Conservation (phyloP, 2,329 filamentous ascomycete species). For the Cercospora berteroae region DNA sequence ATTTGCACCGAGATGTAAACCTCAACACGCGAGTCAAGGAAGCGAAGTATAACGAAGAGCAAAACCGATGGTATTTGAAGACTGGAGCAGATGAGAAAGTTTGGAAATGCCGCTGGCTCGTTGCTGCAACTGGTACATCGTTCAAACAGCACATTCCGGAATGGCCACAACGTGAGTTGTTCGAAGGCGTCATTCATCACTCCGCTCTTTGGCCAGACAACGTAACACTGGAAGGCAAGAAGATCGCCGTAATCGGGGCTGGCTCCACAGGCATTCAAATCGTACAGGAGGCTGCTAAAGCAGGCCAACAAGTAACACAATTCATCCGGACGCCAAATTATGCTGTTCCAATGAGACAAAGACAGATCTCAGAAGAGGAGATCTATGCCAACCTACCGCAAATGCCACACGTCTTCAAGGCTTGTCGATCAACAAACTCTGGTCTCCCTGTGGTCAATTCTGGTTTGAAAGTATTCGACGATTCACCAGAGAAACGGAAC, state of each 20-base stretch:
- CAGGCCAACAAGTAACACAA: slow-evolving; percentile 48
- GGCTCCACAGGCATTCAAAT: slow-evolving; percentile 41
- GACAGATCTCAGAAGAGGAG: slow-evolving; percentile 49
- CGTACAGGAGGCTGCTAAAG: slow-evolving; percentile 33
- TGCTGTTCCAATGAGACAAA: slow-evolving; percentile 59
- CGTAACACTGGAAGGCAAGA: slow-evolving; percentile 34
- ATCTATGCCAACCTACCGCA: slow-evolving; percentile 17
- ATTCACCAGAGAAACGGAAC: slow-evolving; percentile 35
- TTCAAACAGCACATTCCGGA: slow-evolving; percentile 42
- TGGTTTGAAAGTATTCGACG: slow-evolving; percentile 52
- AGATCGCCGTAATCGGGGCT: slow-evolving; percentile 41
- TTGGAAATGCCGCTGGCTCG: slow-evolving; percentile 39
- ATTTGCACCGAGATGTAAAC: slow-evolving; percentile 56
- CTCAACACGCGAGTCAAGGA: slow-evolving; percentile 57
- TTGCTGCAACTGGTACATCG: slow-evolving; percentile 42
- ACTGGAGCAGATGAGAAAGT: slow-evolving; percentile 10
- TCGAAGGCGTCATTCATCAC: slow-evolving; percentile 43
- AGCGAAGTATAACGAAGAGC: slow-evolving; percentile 47
- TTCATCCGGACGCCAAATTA: slow-evolving; percentile 67
- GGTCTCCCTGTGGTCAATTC: slow-evolving; percentile 56
- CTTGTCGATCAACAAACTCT: slow-evolving; percentile 11
- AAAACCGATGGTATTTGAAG: slow-evolving; percentile 9
- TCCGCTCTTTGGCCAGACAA: slow-evolving; percentile 43
- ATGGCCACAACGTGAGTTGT: slow-evolving; percentile 39
- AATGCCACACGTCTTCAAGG: slow-evolving; percentile 14